Evolutionary conservation across 2,329 filamentous ascomycete genomes (phyloP).

Genomic region (Cladosporium velox): DNA sequence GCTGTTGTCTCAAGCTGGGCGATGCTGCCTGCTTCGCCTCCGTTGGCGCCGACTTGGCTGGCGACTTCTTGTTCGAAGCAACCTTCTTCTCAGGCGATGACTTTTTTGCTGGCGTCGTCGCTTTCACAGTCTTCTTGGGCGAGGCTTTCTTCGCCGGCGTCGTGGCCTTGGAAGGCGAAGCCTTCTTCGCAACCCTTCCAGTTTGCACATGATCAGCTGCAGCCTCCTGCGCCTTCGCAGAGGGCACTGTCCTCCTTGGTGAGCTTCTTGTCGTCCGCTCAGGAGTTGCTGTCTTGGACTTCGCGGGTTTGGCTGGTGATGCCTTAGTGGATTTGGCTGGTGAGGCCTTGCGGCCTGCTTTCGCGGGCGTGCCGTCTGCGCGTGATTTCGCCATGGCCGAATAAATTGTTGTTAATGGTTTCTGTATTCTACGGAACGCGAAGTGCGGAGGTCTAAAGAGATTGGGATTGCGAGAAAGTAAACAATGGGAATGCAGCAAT

Average conservation of each 20-base stretch:
- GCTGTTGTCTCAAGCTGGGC: background rate
- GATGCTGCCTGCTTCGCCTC: background rate
- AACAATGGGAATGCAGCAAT: slow-evolving; percentile 2
- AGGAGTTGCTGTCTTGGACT: background rate
- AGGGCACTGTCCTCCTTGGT: slow-evolving; percentile 2
- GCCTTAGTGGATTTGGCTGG: slow-evolving; percentile 11
- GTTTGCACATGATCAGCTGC: background rate
- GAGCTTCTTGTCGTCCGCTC: background rate
- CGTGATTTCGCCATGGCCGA: slow-evolving; percentile 18
- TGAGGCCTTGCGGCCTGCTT: background rate
- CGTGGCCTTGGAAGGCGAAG: slow-evolving; percentile 21
- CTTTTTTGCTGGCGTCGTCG: background rate
- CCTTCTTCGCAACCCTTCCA: slow-evolving; percentile 12
- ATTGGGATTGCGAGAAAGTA: background rate
- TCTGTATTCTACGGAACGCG: background rate
- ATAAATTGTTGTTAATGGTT: no score
- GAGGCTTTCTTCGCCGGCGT: background rate
- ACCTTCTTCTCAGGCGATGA: slow-evolving; percentile 11
- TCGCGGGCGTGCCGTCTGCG: slow-evolving; percentile 4
- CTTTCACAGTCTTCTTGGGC: background rate
- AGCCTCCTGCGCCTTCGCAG: slow-evolving; percentile 6
- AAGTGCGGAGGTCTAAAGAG: background rate
- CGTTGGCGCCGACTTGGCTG: background rate
- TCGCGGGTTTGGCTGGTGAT: slow-evolving; percentile 1
- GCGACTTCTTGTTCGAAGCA: background rate